Evolutionary conservation across 148 eudicot genomes (phyloP), one percentile per base, ranked within the genome.

Genomic region (Fallopia convolvulus): DNA sequence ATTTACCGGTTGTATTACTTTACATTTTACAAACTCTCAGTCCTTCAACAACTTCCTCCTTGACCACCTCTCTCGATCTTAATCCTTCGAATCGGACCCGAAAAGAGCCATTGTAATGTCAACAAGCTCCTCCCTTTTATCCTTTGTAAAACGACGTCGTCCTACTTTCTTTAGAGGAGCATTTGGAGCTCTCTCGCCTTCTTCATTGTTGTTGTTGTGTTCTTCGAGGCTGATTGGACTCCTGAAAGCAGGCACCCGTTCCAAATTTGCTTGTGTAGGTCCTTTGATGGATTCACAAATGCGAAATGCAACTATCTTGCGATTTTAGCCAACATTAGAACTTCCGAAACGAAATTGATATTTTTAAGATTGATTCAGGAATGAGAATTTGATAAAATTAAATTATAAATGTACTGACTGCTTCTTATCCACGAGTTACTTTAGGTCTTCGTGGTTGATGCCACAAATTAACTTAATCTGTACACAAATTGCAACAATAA

Each of bases 381-480:
- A 8, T 17, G 32, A 10, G 55, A n/a, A 70, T 3, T 49, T 74
- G 15, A 32, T 17, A 52, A 26, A 26, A 26, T 60, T 7, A 21
- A 65, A 74, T 8, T 9, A 32, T 6, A 53, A 2, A 6, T 41
- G 30, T 79, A 79, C 93, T 83, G 48, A 92, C 94, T 75, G 90
- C 91, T 72, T 86, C 92, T 88, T 84, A 44, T 76, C 60, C 71
- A 83, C 85, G 40, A 92, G 88, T 78, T 86, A 87, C 75, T 92
- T 88, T 66, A 92, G 85, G 83, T 92, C 97, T 44, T 90, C 93
- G 72, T 92, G 97, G 72, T 89, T 83, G 15, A 90, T 93, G 12
- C 93, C 93, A 66, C 97, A 90, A 49, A 90, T 33, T 46, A 93
- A 84, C 84, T 84, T 89, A 72, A 90, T 83, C 95, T 93, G 97